Conservation (phyloP, 2,329 filamentous ascomycete species). For the Ophiostoma ips region DNA sequence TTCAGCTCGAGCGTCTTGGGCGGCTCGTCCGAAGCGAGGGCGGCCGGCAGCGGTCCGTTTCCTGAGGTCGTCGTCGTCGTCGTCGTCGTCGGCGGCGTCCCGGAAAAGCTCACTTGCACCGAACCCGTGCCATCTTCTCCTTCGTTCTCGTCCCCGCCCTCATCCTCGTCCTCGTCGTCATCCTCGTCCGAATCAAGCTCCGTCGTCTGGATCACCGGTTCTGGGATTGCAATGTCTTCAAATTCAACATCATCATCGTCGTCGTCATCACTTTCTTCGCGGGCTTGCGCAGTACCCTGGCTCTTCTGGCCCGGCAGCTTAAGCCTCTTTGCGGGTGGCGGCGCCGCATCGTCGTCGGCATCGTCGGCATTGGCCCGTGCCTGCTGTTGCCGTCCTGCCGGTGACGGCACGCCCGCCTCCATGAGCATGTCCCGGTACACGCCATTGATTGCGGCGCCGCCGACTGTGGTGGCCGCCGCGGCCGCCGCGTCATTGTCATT, state of each 20-base stretch:
- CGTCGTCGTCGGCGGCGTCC: neutral
- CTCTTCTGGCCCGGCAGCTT: constrained; percentile 14
- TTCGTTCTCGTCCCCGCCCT: no score
- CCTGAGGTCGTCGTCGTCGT: neutral
- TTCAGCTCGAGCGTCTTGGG: constrained; percentile 34
- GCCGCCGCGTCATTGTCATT: neutral
- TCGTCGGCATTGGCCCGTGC: neutral
- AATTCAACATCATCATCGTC: constrained; percentile 14
- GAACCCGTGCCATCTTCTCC: constrained; percentile 4
- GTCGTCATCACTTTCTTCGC: constrained; percentile 4
- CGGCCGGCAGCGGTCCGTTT: neutral
- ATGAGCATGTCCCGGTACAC: constrained; percentile 14
- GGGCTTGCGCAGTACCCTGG: neutral
- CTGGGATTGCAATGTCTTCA: constrained; percentile 14
- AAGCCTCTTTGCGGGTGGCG: constrained; percentile 13
- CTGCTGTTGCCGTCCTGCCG: neutral
- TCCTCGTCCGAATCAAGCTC: constrained; percentile 13
- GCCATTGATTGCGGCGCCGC: neutral
- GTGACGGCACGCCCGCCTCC: constrained; percentile 10
- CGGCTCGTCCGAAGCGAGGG: neutral
- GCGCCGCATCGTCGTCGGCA: neutral
- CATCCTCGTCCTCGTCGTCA: constrained; percentile 10
- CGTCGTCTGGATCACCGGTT: constrained; percentile 14
- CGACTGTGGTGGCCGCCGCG: neutral
- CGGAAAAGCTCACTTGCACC: neutral